Base-by-base conservation (phyloP, 805 yeast genomes). In the Suhomyces faveliae region DNA sequence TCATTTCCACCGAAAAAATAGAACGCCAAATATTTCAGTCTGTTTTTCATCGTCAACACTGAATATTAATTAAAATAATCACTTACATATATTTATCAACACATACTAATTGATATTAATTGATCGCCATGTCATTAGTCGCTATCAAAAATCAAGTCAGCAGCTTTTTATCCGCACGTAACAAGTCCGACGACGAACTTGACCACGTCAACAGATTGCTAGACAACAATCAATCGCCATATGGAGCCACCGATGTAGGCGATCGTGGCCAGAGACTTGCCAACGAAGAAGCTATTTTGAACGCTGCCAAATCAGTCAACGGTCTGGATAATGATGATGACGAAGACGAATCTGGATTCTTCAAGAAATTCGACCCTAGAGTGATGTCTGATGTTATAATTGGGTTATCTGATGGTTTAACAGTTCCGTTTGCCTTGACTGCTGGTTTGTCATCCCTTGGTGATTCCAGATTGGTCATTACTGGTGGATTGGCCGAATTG, bases 341-440 rank as follows among this genome's bases (percentile, higher is more conserved):
- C n/a, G 67, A 63, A 2, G 63, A 57, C n/a, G 51, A 50, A 10
- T 55, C 17, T 5, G 70, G 75, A 4, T 58, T 82, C 30, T 73
- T 84, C 51, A 77, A 76, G 33, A 78, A 71, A 40, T 75, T 87
- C 45, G 94, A 87, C 62, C 99, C 99, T 8, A 81, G 99, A 64
- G 91, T 91, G 21, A 88, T 92, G 85, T 84, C 94, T 40, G 98
- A 92, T 66, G 77, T 88, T 47, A 89, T 92, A 56, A 92, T 92
- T 61, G 99, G 99, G 4, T 79, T 92, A 43, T 84, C 94, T 29
- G 99, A 92, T 65, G 99, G 99, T 4, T 78, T 92, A 55, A 92
- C 98, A 0, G 99, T 92, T 35, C 99, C 99, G n/a, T 92, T 92
- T 76, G 99, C 99, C 1, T 78, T 94, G 57, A 94, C 98, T 1